Percentiles rank a stretch among this genome's conserved stretches.
Conservation (phyloP, 1,284 basidiomycete species). For the Phenoliferia sp. region DNA sequence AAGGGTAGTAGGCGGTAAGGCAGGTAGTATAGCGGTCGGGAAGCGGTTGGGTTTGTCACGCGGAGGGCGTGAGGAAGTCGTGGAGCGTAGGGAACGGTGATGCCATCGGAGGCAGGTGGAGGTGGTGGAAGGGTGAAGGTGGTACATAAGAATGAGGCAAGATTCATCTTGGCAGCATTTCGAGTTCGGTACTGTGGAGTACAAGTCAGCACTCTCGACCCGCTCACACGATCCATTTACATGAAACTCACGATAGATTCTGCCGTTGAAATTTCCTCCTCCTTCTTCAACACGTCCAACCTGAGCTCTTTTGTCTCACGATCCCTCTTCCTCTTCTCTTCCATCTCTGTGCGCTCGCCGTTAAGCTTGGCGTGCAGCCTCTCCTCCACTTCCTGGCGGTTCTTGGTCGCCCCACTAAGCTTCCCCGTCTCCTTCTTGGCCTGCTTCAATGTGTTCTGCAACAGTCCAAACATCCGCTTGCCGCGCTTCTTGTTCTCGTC, state of each 20-base stretch:
- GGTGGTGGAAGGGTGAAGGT: slow-evolving; percentile 16
- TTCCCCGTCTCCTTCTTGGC: slow-evolving; percentile 27
- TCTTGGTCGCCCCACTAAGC: slow-evolving; percentile 23
- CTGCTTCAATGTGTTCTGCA: slow-evolving; percentile 32
- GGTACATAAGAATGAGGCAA: slow-evolving; percentile 36
- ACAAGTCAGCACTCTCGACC: not conserved
- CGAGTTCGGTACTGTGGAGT: slow-evolving; percentile 28
- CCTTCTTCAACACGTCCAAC: slow-evolving; percentile 19
- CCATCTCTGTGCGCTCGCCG: slow-evolving; percentile 22
- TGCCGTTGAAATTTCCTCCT: slow-evolving; percentile 25
- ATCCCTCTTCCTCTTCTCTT: slow-evolving; percentile 19
- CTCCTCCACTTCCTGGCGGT: slow-evolving; percentile 31
- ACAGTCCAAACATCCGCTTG: slow-evolving; percentile 33
- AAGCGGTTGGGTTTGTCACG: slow-evolving; percentile 6
- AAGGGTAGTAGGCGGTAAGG: slow-evolving; percentile 31
- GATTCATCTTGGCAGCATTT: slow-evolving; percentile 29
- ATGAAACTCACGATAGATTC: slow-evolving; percentile 26
- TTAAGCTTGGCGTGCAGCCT: slow-evolving; percentile 26
- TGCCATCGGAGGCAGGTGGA: slow-evolving; percentile 5
- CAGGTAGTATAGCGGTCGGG: slow-evolving; percentile 34
- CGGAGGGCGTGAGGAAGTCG: slow-evolving; percentile 29
- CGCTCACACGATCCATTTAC: not conserved
- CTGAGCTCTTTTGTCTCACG: slow-evolving; percentile 24
- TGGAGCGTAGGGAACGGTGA: slow-evolving; percentile 25
- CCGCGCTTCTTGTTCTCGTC: slow-evolving; percentile 27